Evolutionary conservation across 805 yeast species (phyloP).

Genomic region (Yarrowia sp.): DNA sequence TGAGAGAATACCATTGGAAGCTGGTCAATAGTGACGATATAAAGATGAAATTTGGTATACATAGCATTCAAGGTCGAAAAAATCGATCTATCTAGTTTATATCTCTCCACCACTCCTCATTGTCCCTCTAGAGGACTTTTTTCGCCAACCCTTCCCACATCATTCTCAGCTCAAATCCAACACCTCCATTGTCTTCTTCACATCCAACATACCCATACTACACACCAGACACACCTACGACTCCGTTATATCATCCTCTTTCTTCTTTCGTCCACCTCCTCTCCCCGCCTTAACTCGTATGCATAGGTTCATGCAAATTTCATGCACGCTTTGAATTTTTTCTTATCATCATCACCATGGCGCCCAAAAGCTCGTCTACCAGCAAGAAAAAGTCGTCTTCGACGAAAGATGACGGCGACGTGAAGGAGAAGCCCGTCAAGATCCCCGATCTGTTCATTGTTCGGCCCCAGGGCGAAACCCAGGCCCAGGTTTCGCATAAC

Average conservation of each 20-base stretch:
- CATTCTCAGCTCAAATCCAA: neutral
- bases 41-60: too few relatives aligned
- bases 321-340: slow-evolving; percentile 10
- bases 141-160: neutral
- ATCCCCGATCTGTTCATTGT: slow-evolving; percentile 37
- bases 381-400: slow-evolving; percentile 27
- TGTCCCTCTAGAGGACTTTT: too few relatives aligned
- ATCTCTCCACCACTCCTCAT: too few relatives aligned
- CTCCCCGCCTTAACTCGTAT: neutral
- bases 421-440: slow-evolving; percentile 25
- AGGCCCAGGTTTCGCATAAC: slow-evolving; percentile 28
- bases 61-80: too few relatives aligned
- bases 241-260: neutral
- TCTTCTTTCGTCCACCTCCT: neutral
- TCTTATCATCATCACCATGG: slow-evolving; percentile 22
- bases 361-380: slow-evolving; percentile 28
- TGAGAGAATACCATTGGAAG: too few relatives aligned
- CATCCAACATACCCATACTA: neutral
- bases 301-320: slow-evolving; percentile 15
- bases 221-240: neutral
- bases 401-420: slow-evolving; percentile 26
- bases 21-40: too few relatives aligned
- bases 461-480: slow-evolving; percentile 25
- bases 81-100: too few relatives aligned
- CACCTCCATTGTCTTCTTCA: neutral